Conservation (phyloP, 1,284 basidiomycete genomes). For the Leccinum angustisporum region DNA sequence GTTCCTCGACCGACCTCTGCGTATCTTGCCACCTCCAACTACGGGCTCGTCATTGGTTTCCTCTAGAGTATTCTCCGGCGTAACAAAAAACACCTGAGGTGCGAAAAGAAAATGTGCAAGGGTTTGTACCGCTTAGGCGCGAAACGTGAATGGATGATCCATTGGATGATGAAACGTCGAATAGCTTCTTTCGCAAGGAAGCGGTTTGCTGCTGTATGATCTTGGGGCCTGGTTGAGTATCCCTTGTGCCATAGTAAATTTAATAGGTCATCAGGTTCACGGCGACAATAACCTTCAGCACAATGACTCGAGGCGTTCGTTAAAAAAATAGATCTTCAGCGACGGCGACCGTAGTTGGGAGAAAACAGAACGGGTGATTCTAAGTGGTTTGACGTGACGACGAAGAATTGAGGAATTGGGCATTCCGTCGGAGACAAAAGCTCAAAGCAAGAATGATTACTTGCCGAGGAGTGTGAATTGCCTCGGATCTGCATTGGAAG, state of each 20-base stretch:
- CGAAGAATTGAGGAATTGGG: slow-evolving; percentile 59
- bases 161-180: slow-evolving; percentile 48
- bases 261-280: slow-evolving; percentile 67
- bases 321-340: too few relatives aligned
- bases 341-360: too few relatives aligned
- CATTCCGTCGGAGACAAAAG: slow-evolving; percentile 52
- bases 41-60: slow-evolving; percentile 28
- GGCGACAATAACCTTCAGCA: slow-evolving; percentile 67
- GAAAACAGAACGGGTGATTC: too few relatives aligned
- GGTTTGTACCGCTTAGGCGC: slow-evolving; percentile 65
- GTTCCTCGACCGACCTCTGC: slow-evolving; percentile 34
- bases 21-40: slow-evolving; percentile 14
- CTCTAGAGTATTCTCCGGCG: slow-evolving; percentile 23
- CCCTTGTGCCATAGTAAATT: slow-evolving; percentile 79
- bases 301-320: slow-evolving; percentile 19
- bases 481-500: neutral
- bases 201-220: slow-evolving; percentile 72
- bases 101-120: slow-evolving; percentile 37
- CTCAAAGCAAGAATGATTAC: slow-evolving; percentile 34
- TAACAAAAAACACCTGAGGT: slow-evolving; percentile 6
- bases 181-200: slow-evolving; percentile 64
- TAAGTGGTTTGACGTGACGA: slow-evolving; percentile 21
- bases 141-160: slow-evolving; percentile 67
- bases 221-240: slow-evolving; percentile 65
- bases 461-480: slow-evolving; percentile 42